Base-by-base conservation (phyloP, 768 basidiomycete species). In the Hortiboletus campestris region DNA sequence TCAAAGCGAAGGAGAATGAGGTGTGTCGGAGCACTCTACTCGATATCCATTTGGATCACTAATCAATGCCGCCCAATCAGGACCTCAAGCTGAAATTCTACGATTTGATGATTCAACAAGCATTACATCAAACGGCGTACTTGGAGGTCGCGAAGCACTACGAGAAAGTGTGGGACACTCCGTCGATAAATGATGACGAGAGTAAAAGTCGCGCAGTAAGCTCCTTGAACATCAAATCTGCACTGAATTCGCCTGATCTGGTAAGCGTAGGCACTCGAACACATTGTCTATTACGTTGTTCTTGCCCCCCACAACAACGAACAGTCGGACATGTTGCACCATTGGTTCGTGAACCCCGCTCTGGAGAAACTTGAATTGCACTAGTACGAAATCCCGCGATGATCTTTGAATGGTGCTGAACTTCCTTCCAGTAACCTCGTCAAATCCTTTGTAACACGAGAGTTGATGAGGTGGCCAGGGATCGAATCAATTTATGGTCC, bases 401-500 rank as follows among this genome's bases (percentile, higher is more conserved):
- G 39, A 42, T 6, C 13, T 16, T 19, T 60, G 52, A 32, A 32
- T 42, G 3, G 22, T 41, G 38, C 48, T 63, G 25, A 60, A 47
- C 43, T 46, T 57, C 70, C 22, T 42, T 36, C 47, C 63, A 98
- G 96, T 64, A 93, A 94, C 60, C 84, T 98, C 36, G 84, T 94
- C 42, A 97, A 97, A 76, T 94, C 89, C 59, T 98, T 98, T 70
- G 86, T 86, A 40, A 97, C 94, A 1, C 84, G 84, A 49, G 94
- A 98, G 66, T 79, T 98, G 49, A 95, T 97, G 90, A 78, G 95
- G 61, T 99, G 97, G 97, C 93, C 96, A 2, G 91, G 93, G 34
- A 94, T 98, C 48, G 88, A 91, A 67, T 74, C 78, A 2, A 79
- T 97, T 25, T 98, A 97, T 65, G 97, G 96, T 28, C 82, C 86